Evolutionary conservation across 331 rosid species (phyloP).

Genomic region (Prunus yedoensis): DNA sequence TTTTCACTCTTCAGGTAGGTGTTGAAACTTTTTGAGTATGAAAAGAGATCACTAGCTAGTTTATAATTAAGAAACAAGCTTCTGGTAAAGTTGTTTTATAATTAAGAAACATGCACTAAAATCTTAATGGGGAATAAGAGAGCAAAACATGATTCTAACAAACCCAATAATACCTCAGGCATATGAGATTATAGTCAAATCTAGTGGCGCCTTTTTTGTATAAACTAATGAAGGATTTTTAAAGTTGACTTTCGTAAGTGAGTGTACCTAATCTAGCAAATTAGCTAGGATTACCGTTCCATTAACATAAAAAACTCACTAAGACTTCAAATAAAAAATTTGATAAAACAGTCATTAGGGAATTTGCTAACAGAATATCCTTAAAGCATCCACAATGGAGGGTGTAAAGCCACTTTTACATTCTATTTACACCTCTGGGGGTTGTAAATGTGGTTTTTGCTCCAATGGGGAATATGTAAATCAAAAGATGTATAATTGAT

Average conservation of each 20-base stretch:
- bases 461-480: too few relatives aligned
- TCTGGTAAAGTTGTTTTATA: too few relatives aligned
- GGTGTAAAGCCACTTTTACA: too few relatives aligned
- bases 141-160: slow-evolving; percentile 8
- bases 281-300: too few relatives aligned
- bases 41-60: too few relatives aligned
- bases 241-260: neutral
- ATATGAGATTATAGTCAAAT: neutral
- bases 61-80: too few relatives aligned
- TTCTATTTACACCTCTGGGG: too few relatives aligned
- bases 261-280: neutral
- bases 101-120: neutral
- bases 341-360: neutral
- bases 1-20: slow-evolving; percentile 5
- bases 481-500: too few relatives aligned
- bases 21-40: neutral
- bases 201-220: neutral
- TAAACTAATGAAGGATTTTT: neutral
- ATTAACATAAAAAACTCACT: neutral
- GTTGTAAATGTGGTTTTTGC: too few relatives aligned
- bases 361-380: neutral
- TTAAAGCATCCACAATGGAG: too few relatives aligned
- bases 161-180: slow-evolving; percentile 11
- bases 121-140: slow-evolving; percentile 1
- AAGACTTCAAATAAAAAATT: too few relatives aligned